A percentile compares a stretch with the other conserved stretches of the same genome.
Conservation (phyloP, 192 early-diverging fungal species). For the Mortierella hygrophila region DNA sequence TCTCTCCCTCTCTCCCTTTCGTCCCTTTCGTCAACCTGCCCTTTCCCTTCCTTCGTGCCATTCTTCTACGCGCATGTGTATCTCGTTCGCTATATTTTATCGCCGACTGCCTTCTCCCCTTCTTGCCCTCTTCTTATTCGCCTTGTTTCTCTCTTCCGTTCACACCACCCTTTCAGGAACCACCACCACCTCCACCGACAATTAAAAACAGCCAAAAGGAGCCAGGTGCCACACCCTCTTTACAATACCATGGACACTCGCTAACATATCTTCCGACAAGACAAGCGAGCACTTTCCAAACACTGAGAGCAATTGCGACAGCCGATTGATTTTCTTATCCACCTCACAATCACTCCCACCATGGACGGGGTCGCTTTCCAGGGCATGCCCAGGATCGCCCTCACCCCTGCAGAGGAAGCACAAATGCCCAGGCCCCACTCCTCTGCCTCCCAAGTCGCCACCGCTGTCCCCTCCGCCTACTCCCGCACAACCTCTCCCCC, state of each 20-base stretch:
- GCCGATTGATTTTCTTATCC: constrained; percentile 2
- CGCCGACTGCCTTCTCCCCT: not conserved
- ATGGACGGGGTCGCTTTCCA: constrained; percentile 56
- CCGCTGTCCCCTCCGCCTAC: constrained; percentile 38
- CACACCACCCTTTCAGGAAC: not conserved
- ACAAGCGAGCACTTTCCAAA: not conserved
- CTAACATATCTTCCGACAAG: not conserved
- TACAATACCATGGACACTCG: not conserved
- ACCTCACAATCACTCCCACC: not conserved
- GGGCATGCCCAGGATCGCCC: constrained; percentile 54
- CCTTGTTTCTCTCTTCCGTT: not conserved
- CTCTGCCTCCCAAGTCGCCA: constrained; percentile 43
- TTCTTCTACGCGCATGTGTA: not conserved
- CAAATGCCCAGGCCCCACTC: constrained; percentile 43
- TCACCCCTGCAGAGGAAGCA: constrained; percentile 50
- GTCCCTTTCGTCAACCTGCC: not conserved
- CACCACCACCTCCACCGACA: too few species aligned
- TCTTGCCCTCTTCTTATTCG: not conserved
- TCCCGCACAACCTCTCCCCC: constrained; percentile 14
- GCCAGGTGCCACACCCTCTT: not conserved
- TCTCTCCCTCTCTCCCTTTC: not conserved
- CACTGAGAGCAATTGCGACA: not conserved
- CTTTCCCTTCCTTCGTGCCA: not conserved
- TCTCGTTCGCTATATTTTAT: not conserved
- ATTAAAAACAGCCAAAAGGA: not conserved